Base-by-base conservation (phyloP, 2,329 filamentous ascomycete genomes). In the Aspergillus sp. region DNA sequence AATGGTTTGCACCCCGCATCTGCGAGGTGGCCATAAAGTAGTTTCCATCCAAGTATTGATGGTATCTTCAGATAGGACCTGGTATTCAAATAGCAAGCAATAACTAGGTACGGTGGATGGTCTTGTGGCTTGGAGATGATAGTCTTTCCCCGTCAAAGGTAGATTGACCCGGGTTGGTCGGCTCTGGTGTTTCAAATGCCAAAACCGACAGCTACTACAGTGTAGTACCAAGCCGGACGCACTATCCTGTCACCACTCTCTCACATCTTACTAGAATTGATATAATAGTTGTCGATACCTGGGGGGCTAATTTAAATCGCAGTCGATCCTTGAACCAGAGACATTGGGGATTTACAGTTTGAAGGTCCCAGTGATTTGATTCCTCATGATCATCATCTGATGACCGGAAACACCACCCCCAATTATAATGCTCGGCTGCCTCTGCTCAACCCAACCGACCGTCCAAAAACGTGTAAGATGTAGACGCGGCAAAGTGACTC, bases 401-500 rank as follows among this genome's bases (percentile, higher is more conserved):
- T 30, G 47, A 30, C 47, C 47, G 47, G n/a, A 50, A 50, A 30
- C 30, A 27, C 25, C 17, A 50, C 32, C 25, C 47, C 47, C 47
- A 49, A 44, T 49, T 23, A 30, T 50, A 50, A 11, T 30, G 53
- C 13, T 30, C 17, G 13, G 32, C 39, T 39, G 36, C 7, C 19
- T 17, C 51, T 38, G 7, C 19, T 41, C 8, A 42, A 42, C 52
- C 27, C 52, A 54, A 21, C 38, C 27, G 52, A 36, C 32, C 32
- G 32, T 13, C 42, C 52, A 21, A 44, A 44, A 54, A 42, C 52
- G 38, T 42, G 52, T 21, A 39, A 54, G 36, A 5, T 42, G 52
- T 19, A 36, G 30, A 55, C 53, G 53, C 53, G 53, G 53, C 53
- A 55, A 21, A 27, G 17, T 55, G 53, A 44, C 53, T 55, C 15